These are phyloP conservation scores for Xylaria flabelliformis DNA, from an alignment of 495 filamentous ascomycete genomes.

Conservation along the genomic window DNA sequence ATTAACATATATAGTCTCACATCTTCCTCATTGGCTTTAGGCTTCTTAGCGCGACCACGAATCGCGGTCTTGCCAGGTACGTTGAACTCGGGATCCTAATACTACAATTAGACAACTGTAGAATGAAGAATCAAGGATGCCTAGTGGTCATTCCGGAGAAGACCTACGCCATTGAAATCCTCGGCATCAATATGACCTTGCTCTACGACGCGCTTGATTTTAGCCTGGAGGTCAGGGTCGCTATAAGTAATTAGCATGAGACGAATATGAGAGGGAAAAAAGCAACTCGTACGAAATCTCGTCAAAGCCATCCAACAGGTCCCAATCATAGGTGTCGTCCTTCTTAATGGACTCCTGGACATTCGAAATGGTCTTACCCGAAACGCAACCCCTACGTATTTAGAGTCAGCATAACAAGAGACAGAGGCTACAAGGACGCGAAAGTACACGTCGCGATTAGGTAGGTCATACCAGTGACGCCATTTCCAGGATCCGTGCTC, in stretches of 20 bases:
- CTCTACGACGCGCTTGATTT: conserved; percentile 65
- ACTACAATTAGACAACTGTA: conserved; percentile 9
- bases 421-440: conserved; percentile 18
- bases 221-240: conserved; percentile 61
- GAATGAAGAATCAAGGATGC: not conserved
- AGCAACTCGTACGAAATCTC: conserved; percentile 57
- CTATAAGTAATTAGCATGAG: conserved; percentile 28
- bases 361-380: conserved; percentile 65
- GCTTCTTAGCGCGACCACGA: conserved; percentile 55
- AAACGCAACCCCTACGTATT: conserved; percentile 75
- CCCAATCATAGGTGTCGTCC: conserved; percentile 49
- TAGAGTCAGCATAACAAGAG: conserved; percentile 26
- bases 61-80: conserved; percentile 69
- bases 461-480: conserved; percentile 76
- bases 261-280: not conserved
- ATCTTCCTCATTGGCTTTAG: conserved; percentile 44
- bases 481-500: conserved; percentile 62
- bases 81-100: conserved; percentile 72
- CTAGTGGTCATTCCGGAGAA: not conserved
- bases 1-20: conserved; percentile 25
- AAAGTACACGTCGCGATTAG: not conserved
- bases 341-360: conserved; percentile 53
- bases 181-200: conserved; percentile 77
- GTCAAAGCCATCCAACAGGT: conserved; percentile 72
- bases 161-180: conserved; percentile 79